Conservation (phyloP, 306 rosid species). For the Clitoria ternatea region DNA sequence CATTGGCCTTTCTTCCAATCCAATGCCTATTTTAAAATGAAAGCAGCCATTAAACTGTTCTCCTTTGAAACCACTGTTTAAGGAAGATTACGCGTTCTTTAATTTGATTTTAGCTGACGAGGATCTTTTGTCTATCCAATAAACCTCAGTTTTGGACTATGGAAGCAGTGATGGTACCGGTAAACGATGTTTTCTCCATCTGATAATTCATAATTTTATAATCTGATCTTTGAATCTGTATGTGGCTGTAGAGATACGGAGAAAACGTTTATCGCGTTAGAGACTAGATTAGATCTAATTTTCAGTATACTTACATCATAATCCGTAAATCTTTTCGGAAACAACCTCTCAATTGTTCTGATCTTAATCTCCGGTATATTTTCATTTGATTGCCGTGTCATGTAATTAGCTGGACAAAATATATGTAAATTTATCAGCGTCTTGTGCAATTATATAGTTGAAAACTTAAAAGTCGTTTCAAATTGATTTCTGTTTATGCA, state of each 20-base stretch:
- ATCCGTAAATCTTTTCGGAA: neutral
- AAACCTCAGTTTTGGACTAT: too few relatives aligned
- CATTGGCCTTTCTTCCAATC: neutral
- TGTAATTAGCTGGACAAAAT: too few relatives aligned
- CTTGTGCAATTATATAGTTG: neutral
- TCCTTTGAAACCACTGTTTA: slow-evolving; percentile 18
- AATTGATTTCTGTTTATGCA: neutral
- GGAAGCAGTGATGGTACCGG: too few relatives aligned
- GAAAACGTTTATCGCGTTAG: too few relatives aligned
- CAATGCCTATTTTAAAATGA: slow-evolving; percentile 28
- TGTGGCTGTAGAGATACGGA: too few relatives aligned
- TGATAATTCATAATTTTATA: neutral
- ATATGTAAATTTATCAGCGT: neutral
- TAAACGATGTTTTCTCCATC: neutral
- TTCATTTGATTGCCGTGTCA: too few relatives aligned
- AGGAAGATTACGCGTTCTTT: slow-evolving; percentile 24
- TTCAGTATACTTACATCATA: neutral
- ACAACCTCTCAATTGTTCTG: neutral
- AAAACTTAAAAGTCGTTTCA: neutral
- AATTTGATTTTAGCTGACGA: slow-evolving; percentile 18
- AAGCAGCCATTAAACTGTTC: neutral
- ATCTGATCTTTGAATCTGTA: too few relatives aligned
- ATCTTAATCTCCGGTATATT: too few relatives aligned
- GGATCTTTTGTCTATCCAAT: neutral
- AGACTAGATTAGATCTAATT: neutral